Evolutionary conservation across 768 basidiomycete species (phyloP).

Genomic region (Austroboletus festivus): DNA sequence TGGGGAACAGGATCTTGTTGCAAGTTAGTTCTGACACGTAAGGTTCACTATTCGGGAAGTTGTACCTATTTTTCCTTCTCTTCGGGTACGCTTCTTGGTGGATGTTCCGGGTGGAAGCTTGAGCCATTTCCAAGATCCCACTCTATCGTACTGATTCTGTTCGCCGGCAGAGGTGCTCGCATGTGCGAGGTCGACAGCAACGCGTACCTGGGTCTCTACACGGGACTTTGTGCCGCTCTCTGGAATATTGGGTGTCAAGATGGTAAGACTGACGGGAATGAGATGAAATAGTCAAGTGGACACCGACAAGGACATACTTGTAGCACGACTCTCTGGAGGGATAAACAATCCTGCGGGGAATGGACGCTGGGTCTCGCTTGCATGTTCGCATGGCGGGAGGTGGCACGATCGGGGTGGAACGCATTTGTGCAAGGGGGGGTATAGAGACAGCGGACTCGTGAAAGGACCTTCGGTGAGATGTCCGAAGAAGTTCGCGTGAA

Average conservation of each 20-base stretch:
- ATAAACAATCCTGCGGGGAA: constrained; percentile 59
- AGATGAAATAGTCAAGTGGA: constrained; percentile 13
- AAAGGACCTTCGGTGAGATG: constrained; percentile 30
- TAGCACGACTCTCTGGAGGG: constrained; percentile 74
- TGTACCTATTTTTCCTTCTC: constrained; percentile 80
- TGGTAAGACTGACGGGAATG: constrained; percentile 55
- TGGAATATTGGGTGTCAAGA: constrained; percentile 82
- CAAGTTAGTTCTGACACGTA: constrained; percentile 19
- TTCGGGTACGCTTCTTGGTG: constrained; percentile 80
- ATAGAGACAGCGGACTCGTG: constrained; percentile 32
- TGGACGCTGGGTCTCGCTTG: constrained; percentile 47
- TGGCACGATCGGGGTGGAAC: constrained; percentile 61
- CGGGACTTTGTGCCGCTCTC: constrained; percentile 82
- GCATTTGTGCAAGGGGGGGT: constrained; percentile 36
- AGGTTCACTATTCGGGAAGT: constrained; percentile 16
- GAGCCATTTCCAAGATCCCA: constrained; percentile 91
- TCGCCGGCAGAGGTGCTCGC: constrained; percentile 57
- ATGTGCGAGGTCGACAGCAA: constrained; percentile 76
- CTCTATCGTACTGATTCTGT: constrained; percentile 64
- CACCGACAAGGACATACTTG: constrained; percentile 49
- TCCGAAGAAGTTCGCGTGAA: constrained; percentile 30
- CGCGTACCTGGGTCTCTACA: constrained; percentile 92
- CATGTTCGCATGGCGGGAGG: constrained; percentile 61
- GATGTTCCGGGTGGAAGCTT: constrained; percentile 77
- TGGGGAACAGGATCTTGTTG: constrained; percentile 58